These are phyloP conservation scores for Taphrina betulina DNA, from an alignment of 1,139 yeast genomes.

Conservation along the genomic window DNA sequence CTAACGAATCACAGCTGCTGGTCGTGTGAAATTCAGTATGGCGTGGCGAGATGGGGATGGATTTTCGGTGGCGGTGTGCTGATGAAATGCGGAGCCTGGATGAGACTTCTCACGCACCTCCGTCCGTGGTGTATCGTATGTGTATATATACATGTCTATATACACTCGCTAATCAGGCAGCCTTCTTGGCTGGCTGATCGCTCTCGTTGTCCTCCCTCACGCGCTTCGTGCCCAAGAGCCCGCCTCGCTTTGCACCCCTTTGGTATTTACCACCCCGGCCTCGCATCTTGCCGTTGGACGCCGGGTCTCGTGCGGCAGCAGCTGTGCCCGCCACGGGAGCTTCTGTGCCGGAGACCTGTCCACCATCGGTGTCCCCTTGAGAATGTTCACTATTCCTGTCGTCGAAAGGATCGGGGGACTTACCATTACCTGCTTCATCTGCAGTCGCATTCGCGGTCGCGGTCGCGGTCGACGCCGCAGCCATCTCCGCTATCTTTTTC, in stretches of 20 bases:
- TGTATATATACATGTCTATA: too few relatives aligned
- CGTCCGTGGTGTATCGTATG: too few relatives aligned
- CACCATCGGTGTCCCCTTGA: background rate
- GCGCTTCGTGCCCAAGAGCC: slow-evolving; percentile 19
- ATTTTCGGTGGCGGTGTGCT: too few relatives aligned
- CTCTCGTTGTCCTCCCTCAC: slow-evolving; percentile 13
- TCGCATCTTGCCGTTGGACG: slow-evolving; percentile 10
- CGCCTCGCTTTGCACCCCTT: slow-evolving; percentile 15
- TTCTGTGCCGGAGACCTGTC: background rate
- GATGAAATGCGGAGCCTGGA: too few relatives aligned
- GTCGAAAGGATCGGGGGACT: background rate
- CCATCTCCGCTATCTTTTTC: slow-evolving; percentile 37
- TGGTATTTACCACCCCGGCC: slow-evolving; percentile 6
- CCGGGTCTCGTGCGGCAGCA: background rate
- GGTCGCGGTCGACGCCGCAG: background rate
- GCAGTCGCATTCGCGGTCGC: background rate
- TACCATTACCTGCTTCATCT: slow-evolving; percentile 18
- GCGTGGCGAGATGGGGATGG: too few relatives aligned
- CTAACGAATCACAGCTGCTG: too few relatives aligned
- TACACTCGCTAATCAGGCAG: background rate
- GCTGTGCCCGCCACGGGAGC: slow-evolving; percentile 2
- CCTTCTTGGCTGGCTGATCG: slow-evolving; percentile 25
- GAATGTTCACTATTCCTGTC: slow-evolving; percentile 10
- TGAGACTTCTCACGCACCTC: too few relatives aligned
- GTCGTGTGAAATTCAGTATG: too few relatives aligned